Percentiles rank a stretch among this genome's conserved stretches.
Conservation (phyloP, 2,329 filamentous ascomycete genomes). For the Pseudogymnoascus pannorum region DNA sequence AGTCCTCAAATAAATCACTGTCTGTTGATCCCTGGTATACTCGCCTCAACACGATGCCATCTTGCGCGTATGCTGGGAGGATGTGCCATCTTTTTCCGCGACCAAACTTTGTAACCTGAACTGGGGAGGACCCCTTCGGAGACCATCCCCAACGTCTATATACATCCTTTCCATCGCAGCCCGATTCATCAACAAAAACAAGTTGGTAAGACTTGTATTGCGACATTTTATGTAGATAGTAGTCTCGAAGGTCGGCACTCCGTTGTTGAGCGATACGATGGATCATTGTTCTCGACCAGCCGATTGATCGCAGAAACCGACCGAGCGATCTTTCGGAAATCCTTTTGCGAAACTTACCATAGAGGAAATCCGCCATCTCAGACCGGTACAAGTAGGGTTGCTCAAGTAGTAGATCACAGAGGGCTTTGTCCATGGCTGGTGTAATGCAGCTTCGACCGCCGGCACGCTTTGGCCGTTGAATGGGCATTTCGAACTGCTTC, state of each 20-base stretch:
- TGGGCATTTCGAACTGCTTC: not conserved
- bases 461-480: conserved; percentile 10
- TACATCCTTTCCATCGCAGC: not conserved
- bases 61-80: conserved; percentile 28
- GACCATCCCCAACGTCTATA: conserved; percentile 31
- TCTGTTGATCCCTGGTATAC: conserved; percentile 29
- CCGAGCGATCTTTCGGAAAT: not conserved
- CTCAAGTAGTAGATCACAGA: conserved; percentile 23
- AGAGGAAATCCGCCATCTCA: conserved; percentile 26
- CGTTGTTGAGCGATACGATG: conserved; percentile 27
- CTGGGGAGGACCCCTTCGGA: conserved; percentile 17
- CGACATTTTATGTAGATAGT: conserved; percentile 30
- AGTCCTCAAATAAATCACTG: conserved; percentile 27
- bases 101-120: not conserved
- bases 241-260: conserved; percentile 30
- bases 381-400: conserved; percentile 26
- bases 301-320: conserved; percentile 9
- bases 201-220: conserved; percentile 24
- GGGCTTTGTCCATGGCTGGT: conserved; percentile 22
- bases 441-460: conserved; percentile 20
- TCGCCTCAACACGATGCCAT: conserved; percentile 25
- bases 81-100: conserved; percentile 11
- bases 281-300: conserved; percentile 29
- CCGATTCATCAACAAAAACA: conserved; percentile 10
- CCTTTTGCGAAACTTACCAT: not conserved